A percentile compares a stretch with the other conserved stretches of the same genome.
phyloP scores from a whole-genome alignment of 768 basidiomycete genomes.

The Auriscalpium vulgare region DNA sequence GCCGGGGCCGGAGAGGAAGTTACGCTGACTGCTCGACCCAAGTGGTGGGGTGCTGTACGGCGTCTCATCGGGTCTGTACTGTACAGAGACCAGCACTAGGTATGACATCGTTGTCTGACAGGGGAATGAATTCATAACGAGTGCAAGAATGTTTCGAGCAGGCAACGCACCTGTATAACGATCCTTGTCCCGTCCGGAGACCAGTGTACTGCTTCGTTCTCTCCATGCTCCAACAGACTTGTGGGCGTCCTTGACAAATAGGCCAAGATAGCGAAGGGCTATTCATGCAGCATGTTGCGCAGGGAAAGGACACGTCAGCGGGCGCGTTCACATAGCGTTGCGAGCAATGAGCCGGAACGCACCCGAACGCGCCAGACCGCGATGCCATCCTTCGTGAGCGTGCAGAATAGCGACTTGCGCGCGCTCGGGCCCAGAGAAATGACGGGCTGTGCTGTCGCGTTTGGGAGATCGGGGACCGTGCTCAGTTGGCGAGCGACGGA shows the following conservation, averaged over 20 bases:
- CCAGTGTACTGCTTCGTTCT: conserved; percentile 70
- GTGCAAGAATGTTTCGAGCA: not conserved
- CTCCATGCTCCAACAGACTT: conserved; percentile 79
- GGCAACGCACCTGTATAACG: conserved; percentile 60
- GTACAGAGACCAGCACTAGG: conserved; percentile 66
- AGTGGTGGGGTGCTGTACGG: conserved; percentile 50
- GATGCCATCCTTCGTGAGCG: conserved; percentile 62
- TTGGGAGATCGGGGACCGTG: conserved; percentile 60
- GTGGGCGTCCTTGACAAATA: conserved; percentile 68
- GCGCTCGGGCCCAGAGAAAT: conserved; percentile 57
- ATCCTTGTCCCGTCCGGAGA: conserved; percentile 74
- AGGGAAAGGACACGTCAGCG: conserved; percentile 5
- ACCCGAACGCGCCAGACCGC: conserved; percentile 81
- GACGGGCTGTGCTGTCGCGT: conserved; percentile 48
- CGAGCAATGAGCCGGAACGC: conserved; percentile 20
- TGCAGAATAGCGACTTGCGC: conserved; percentile 71
- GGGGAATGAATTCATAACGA: not conserved
- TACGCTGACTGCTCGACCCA: conserved; percentile 47
- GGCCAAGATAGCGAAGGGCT: conserved; percentile 70
- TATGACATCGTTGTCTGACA: conserved; percentile 72
- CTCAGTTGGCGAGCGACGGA: conserved; percentile 69
- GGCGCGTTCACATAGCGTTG: not conserved
- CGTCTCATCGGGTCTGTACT: conserved; percentile 44
- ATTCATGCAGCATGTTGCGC: not conserved
- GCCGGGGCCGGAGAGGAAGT: conserved; percentile 74